Evolutionary conservation across 345 rosid species (phyloP).

Genomic region (Reutealis trisperma): DNA sequence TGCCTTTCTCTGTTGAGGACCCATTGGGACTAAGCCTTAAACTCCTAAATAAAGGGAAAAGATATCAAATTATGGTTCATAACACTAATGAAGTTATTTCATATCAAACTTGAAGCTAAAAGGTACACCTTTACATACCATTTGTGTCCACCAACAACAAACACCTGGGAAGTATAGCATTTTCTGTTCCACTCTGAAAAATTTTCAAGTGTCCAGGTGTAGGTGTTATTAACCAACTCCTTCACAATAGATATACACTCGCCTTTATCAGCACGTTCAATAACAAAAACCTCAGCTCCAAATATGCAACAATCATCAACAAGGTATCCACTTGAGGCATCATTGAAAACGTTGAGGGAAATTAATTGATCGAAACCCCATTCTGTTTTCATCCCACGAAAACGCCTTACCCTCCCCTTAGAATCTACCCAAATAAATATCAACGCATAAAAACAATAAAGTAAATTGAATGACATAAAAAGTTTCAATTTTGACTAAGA

Average conservation of each 20-base stretch:
- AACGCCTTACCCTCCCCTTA: background rate
- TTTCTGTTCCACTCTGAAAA: background rate
- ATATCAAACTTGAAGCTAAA: background rate
- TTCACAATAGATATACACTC: slow-evolving; percentile 2
- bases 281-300: slow-evolving; percentile 14
- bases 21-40: background rate
- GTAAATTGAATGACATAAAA: background rate
- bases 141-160: background rate
- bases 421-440: background rate
- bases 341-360: background rate
- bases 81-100: no score
- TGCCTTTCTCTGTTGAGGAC: background rate
- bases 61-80: background rate
- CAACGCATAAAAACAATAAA: background rate
- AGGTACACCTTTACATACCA: background rate
- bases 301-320: slow-evolving; percentile 17
- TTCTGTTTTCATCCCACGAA: no score
- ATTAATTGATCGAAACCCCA: slow-evolving; percentile 5
- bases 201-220: background rate
- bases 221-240: background rate
- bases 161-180: background rate
- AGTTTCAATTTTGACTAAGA: background rate
- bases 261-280: background rate
- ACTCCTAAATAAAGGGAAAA: background rate
- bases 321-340: slow-evolving; percentile 6